phyloP scores from a whole-genome alignment of 192 early-diverging fungal species.

The Martensiomyces pterosporus region DNA sequence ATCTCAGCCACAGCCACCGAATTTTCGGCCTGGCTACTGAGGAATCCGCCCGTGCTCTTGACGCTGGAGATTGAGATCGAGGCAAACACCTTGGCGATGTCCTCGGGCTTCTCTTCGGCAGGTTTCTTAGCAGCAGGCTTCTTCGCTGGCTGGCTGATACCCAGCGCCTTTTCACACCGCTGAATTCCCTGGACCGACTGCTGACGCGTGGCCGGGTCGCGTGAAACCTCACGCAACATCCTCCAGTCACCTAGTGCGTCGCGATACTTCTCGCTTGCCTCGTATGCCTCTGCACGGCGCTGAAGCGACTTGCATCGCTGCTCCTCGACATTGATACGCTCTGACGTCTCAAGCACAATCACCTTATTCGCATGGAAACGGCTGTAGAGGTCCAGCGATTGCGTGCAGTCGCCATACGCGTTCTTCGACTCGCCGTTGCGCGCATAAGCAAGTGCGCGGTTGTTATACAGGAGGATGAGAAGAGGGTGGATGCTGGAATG shows the following conservation, averaged over 20 bases:
- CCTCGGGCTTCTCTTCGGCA: slow-evolving; percentile 12
- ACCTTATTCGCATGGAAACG: slow-evolving; percentile 28
- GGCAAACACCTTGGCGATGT: slow-evolving; percentile 42
- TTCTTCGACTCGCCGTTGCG: slow-evolving; percentile 82
- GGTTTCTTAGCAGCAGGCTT: slow-evolving; percentile 7
- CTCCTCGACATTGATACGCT: slow-evolving; percentile 34
- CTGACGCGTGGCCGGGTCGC: slow-evolving; percentile 23
- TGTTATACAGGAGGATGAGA: slow-evolving; percentile 70
- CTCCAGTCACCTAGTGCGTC: slow-evolving; percentile 64
- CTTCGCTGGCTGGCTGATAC: slow-evolving; percentile 18
- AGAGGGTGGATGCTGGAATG: slow-evolving; percentile 56
- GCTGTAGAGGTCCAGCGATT: slow-evolving; percentile 34
- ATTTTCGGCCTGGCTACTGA: slow-evolving; percentile 27
- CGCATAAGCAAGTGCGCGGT: slow-evolving; percentile 73
- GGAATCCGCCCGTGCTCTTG: slow-evolving; percentile 8
- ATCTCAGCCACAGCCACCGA: slow-evolving; percentile 63
- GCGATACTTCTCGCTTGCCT: slow-evolving; percentile 76
- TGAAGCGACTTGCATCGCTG: slow-evolving; percentile 74
- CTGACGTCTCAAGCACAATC: slow-evolving; percentile 17
- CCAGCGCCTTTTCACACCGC: slow-evolving; percentile 54
- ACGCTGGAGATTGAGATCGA: slow-evolving; percentile 29
- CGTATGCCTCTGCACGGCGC: slow-evolving; percentile 74
- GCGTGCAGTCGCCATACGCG: slow-evolving; percentile 64
- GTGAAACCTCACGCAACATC: slow-evolving; percentile 27
- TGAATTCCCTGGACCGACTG: slow-evolving; percentile 52